phyloP scores from a whole-genome alignment of 495 filamentous ascomycete species.

The Hypoxylon perforatum region DNA sequence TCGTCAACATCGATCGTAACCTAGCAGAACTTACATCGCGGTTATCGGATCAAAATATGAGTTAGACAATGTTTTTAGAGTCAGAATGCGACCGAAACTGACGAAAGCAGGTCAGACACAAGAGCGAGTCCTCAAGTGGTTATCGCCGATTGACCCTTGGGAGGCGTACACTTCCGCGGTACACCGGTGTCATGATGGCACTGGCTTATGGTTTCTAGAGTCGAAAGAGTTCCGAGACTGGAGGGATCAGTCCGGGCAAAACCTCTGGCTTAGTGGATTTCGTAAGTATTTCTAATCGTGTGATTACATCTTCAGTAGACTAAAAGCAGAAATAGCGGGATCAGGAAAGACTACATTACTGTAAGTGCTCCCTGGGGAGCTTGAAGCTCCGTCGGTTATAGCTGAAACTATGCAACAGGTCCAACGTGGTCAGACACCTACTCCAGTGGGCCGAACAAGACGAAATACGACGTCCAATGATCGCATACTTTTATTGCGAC shows the following conservation, averaged over 20 bases:
- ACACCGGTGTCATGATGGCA: no score
- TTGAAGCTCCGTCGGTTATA: no score
- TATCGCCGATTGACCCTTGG: background rate
- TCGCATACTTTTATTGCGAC: background rate
- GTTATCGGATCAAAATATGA: background rate
- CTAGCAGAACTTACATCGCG: background rate
- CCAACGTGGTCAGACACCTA: background rate
- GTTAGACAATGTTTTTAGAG: background rate
- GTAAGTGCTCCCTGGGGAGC: no score
- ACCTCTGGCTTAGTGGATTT: no score
- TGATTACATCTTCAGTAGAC: no score
- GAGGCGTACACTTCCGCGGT: background rate
- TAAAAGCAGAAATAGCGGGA: no score
- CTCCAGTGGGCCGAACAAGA: background rate
- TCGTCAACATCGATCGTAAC: background rate
- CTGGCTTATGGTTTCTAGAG: no score
- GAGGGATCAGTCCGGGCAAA: no score
- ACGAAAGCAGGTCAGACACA: background rate
- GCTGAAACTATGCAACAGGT: background rate
- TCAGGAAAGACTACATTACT: no score
- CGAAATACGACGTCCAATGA: background rate
- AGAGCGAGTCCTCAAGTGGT: background rate
- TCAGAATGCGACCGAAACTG: background rate
- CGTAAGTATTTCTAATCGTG: no score
- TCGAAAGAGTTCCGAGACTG: no score